Percentiles rank a stretch among this genome's conserved stretches.
These are phyloP conservation scores for Fusarium miscanthi DNA, from an alignment of 2,329 filamentous ascomycete genomes.

Conservation along the genomic window DNA sequence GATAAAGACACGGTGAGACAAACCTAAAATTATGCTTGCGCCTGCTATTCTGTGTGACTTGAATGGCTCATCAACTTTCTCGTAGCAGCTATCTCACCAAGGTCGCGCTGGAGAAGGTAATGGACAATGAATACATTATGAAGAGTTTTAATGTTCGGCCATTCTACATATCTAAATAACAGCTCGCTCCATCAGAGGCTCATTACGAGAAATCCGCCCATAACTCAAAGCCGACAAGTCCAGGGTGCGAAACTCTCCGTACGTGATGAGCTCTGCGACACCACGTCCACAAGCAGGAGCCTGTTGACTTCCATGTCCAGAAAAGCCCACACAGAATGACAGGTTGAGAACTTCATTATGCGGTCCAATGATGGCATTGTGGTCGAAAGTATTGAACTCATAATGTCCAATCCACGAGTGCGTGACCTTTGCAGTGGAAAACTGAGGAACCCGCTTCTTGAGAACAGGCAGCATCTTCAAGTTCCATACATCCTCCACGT, in stretches of 20 bases:
- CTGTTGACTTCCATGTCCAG: slow-evolving; percentile 20
- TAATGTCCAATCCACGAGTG: slow-evolving; percentile 27
- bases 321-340: slow-evolving; percentile 12
- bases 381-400: slow-evolving; percentile 24
- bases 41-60: not conserved
- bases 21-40: not conserved
- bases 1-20: too few species aligned
- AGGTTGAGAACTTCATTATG: slow-evolving; percentile 1
- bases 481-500: slow-evolving; percentile 17
- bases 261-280: slow-evolving; percentile 16
- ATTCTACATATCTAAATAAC: not conserved
- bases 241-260: slow-evolving; percentile 13
- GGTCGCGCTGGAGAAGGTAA: not conserved
- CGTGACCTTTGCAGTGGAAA: slow-evolving; percentile 5
- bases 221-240: slow-evolving; percentile 13
- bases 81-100: too few species aligned
- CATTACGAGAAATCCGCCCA: not conserved
- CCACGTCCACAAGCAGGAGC: slow-evolving; percentile 14
- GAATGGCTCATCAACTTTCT: not conserved
- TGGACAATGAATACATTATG: too few species aligned
- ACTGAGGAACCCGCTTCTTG: slow-evolving; percentile 18
- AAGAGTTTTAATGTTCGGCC: not conserved
- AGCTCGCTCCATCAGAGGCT: slow-evolving; percentile 14
- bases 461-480: slow-evolving; percentile 22
- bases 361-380: slow-evolving; percentile 21